Evolutionary conservation across 2,329 filamentous ascomycete genomes (phyloP), one percentile per base, ranked within the genome.

Genomic region (Fusarium cicatricum): DNA sequence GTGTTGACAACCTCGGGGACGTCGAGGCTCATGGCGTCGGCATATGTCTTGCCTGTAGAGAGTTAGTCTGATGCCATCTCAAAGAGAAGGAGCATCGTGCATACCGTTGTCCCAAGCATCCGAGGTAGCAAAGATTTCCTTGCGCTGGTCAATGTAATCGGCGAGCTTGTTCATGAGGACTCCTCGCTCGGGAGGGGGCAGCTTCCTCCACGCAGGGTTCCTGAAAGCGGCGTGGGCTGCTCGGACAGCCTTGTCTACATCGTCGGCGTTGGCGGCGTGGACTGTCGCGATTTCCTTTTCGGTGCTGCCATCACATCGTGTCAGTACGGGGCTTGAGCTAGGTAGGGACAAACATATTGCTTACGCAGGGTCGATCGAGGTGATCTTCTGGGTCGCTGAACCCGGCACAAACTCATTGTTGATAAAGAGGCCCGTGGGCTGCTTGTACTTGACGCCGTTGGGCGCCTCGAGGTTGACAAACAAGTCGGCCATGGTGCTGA

Each of bases 371-470:
- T 72, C 68, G 36, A 70, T 64, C 10, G 67, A 70, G 29, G 54
- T 57, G n/a, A 72, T 65, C 21, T 67, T 71, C 21, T 61, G 54
- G 23, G 60, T 67, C 2, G 65, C 61, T 2, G 64, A 62, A 16
- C 67, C 61, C 7, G 65, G 47, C n/a, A 92, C 88, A 73, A 90
- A 93, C 71, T 92, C 89, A 60, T 93, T 93, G 79, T 92, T 91
- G 78, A 94, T 93, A 75, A 92, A 94, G 9, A 94, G 82, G 26
- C 91, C 91, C 23, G 85, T 82, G 2, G 90, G 90, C 77, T 92
- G 89, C 12, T 75, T 79, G 74, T 91, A 93, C 70, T 86, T 88
- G 74, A 80, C 82, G 68, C 90, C 90, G 75, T 94, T 94, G 10
- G 91, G 91, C 50, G 91, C 90, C 47, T 85, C 90, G 53, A 94